Evolutionary conservation across 1,139 yeast species (phyloP).

Genomic region (Taphrina populina): DNA sequence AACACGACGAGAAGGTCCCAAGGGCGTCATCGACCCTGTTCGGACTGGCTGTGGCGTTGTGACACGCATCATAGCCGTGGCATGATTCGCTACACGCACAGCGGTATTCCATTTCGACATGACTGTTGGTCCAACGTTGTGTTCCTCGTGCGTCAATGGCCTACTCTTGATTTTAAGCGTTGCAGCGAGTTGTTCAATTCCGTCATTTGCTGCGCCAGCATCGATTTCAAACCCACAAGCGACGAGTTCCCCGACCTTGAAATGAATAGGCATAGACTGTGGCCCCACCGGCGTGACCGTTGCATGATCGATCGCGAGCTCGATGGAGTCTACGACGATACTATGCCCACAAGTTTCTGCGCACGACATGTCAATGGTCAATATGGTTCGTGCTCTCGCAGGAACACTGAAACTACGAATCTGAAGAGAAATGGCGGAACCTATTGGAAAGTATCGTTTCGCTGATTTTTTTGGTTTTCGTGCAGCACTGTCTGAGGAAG

Average conservation of each 20-base stretch:
- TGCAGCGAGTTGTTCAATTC: background rate
- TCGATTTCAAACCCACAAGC: conserved; percentile 6
- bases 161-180: background rate
- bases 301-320: background rate
- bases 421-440: conserved; percentile 5
- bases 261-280: background rate
- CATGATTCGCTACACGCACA: background rate
- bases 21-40: background rate
- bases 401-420: conserved; percentile 14
- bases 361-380: conserved; percentile 2
- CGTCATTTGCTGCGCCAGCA: background rate
- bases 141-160: conserved; percentile 7
- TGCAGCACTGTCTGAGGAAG: background rate
- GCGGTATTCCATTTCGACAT: conserved; percentile 15
- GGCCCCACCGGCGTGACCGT: background rate
- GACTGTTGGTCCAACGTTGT: conserved; percentile 1
- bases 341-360: background rate
- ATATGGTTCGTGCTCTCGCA: background rate
- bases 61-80: too few relatives aligned
- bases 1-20: background rate
- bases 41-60: background rate
- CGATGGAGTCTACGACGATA: conserved; percentile 1
- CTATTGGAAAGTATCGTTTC: conserved; percentile 1
- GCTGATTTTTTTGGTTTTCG: conserved; percentile 4
- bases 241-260: background rate